Percentiles rank a stretch among this genome's conserved stretches.
Evolutionary conservation across 2,329 filamentous ascomycete genomes (phyloP).

Genomic region (Ophiostoma piceae): DNA sequence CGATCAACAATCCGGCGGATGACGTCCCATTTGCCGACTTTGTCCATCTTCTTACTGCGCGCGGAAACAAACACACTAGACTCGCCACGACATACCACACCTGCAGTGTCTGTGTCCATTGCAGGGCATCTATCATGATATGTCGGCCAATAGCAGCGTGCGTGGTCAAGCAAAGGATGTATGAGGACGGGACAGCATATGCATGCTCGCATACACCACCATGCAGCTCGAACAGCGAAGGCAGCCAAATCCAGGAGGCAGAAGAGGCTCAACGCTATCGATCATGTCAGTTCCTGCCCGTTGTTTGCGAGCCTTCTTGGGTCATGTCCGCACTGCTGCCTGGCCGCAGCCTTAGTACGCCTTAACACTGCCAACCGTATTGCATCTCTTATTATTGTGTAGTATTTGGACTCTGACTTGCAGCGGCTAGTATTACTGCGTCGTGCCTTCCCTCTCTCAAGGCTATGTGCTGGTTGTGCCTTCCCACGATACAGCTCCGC

Average conservation of each 20-base stretch:
- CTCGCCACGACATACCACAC: conserved; percentile 6
- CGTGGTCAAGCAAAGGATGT: neutral
- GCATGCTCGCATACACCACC: conserved; percentile 3
- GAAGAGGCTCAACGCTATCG: neutral
- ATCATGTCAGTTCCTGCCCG: neutral
- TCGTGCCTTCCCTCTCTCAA: neutral
- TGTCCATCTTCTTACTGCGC: neutral
- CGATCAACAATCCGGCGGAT: neutral
- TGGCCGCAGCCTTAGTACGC: neutral
- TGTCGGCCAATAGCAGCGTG: neutral
- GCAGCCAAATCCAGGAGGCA: neutral
- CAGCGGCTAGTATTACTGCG: neutral
- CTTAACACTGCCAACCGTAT: neutral
- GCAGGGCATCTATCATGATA: neutral
- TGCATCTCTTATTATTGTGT: neutral
- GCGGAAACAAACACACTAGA: neutral
- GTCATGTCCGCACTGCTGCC: neutral
- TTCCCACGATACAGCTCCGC: neutral
- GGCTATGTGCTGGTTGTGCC: neutral
- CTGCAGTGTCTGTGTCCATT: neutral
- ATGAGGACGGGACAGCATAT: conserved; percentile 11
- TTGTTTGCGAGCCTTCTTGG: neutral
- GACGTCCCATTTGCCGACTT: conserved; percentile 3
- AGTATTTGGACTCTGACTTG: neutral
- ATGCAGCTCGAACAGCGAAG: neutral